Conservation (phyloP, 345 rosid genomes). For the Sisymbrium irio region DNA sequence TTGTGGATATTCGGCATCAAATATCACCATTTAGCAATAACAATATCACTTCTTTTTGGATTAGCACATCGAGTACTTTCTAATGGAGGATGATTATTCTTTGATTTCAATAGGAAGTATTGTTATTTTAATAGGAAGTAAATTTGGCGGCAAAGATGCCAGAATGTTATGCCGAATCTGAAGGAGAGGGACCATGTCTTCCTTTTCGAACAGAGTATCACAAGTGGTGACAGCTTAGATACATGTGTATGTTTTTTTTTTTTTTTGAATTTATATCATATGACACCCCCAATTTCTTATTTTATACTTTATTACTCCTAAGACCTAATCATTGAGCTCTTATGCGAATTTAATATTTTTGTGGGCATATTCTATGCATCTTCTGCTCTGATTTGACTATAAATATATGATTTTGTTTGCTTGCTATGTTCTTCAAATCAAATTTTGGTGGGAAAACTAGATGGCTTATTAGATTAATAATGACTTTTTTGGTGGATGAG, state of each 20-base stretch:
- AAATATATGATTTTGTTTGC: neutral
- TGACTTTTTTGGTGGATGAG: neutral
- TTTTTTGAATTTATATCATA: neutral
- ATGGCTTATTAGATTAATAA: neutral
- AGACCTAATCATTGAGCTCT: slow-evolving; percentile 18
- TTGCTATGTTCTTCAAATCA: slow-evolving; percentile 4
- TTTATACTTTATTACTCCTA: slow-evolving; percentile 15
- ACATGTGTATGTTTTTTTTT: slow-evolving; percentile 9
- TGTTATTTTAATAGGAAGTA: neutral
- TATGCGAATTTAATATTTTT: slow-evolving; percentile 9
- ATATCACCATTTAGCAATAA: too few species aligned
- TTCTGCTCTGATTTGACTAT: slow-evolving; percentile 13
- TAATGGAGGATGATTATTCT: too few species aligned
- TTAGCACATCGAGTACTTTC: too few species aligned
- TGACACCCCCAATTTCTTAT: slow-evolving; percentile 7
- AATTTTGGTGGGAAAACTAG: slow-evolving; percentile 7
- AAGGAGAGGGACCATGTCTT: slow-evolving; percentile 23
- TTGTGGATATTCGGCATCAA: too few species aligned
- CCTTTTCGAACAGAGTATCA: slow-evolving; percentile 22
- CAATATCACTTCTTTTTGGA: too few species aligned
- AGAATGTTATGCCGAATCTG: slow-evolving; percentile 30
- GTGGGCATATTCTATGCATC: slow-evolving; percentile 29
- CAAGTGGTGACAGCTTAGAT: slow-evolving; percentile 33
- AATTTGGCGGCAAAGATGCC: slow-evolving; percentile 36
- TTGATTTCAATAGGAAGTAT: too few species aligned